A percentile compares a stretch with the other conserved stretches of the same genome.
phyloP scores from a whole-genome alignment of 768 basidiomycete genomes.

The Boletellus emodensis region DNA sequence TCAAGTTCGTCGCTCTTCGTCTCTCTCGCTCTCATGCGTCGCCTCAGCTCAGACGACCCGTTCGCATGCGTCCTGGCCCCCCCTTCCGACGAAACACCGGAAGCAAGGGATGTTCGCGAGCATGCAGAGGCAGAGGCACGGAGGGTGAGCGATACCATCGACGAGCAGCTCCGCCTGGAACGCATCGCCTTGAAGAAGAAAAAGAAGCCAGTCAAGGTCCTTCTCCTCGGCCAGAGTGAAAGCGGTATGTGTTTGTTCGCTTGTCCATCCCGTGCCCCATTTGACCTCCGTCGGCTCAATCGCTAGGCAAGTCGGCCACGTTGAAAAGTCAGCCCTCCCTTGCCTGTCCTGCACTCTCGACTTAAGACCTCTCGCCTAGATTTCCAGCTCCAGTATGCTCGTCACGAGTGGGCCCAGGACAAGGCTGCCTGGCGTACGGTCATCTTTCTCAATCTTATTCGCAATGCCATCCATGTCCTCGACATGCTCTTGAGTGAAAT shows the following conservation, averaged over 20 bases:
- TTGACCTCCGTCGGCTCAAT: background rate
- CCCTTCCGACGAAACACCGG: conserved; percentile 58
- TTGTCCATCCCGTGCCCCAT: background rate
- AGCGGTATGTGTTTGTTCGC: conserved; percentile 39
- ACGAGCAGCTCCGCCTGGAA: conserved; percentile 66
- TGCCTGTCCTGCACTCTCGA: background rate
- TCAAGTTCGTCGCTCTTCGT: background rate
- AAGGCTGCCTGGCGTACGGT: conserved; percentile 69
- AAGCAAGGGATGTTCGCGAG: conserved; percentile 53
- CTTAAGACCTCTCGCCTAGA: conserved; percentile 36
- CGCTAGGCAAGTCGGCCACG: conserved; percentile 64
- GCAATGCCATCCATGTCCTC: conserved; percentile 64
- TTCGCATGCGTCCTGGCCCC: conserved; percentile 58
- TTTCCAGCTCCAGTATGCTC: conserved; percentile 73
- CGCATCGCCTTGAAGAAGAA: conserved; percentile 53
- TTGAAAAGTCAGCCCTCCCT: conserved; percentile 55
- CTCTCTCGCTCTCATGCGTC: conserved; percentile 16
- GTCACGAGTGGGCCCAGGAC: conserved; percentile 65
- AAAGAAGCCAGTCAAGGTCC: conserved; percentile 66
- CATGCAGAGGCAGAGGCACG: conserved; percentile 60
- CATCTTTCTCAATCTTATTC: conserved; percentile 75
- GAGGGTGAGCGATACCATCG: conserved; percentile 67
- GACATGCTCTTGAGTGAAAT: conserved; percentile 57
- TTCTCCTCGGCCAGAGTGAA: conserved; percentile 74
- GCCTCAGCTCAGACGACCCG: conserved; percentile 53